Evolutionary conservation across 2,329 filamentous ascomycete species (phyloP).

Genomic region (Beauveria bassiana): DNA sequence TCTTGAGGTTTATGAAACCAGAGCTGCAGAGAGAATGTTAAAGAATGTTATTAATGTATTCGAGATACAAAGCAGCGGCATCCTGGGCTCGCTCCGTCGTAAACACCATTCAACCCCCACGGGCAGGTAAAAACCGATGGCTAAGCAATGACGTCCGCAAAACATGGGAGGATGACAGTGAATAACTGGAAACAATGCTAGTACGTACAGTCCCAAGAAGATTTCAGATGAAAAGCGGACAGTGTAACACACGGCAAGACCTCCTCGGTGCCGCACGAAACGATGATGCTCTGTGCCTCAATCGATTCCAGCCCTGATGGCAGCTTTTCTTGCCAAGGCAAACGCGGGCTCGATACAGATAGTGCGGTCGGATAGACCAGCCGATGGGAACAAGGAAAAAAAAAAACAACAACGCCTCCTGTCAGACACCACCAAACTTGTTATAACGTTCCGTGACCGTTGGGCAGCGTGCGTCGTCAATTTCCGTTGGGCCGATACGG

Average conservation of each 20-base stretch:
- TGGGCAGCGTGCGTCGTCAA: conserved; percentile 8
- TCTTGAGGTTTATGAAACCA: conserved; percentile 4
- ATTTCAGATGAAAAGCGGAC: conserved; percentile 12
- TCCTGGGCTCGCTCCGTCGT: background rate
- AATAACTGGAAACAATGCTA: conserved; percentile 33
- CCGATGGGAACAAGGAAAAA: conserved; percentile 1
- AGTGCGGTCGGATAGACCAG: conserved; percentile 6
- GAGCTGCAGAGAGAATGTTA: conserved; percentile 9
- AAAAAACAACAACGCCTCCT: conserved; percentile 2
- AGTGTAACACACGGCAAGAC: conserved; percentile 36
- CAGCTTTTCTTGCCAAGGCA: conserved; percentile 1
- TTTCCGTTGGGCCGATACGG: conserved; percentile 5
- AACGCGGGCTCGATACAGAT: conserved; percentile 9
- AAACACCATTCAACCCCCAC: background rate
- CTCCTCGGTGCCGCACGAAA: conserved; percentile 27
- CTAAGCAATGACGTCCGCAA: conserved; percentile 12
- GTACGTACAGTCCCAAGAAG: conserved; percentile 47
- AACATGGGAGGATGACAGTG: conserved; percentile 25
- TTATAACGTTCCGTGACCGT: background rate
- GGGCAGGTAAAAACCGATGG: background rate
- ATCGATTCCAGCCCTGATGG: conserved; percentile 19
- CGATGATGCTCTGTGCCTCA: conserved; percentile 60
- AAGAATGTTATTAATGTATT: conserved; percentile 12
- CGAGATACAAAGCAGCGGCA: conserved; percentile 10
- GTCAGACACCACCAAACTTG: conserved; percentile 6